A percentile compares a stretch with the other conserved stretches of the same genome.
Evolutionary conservation across 768 basidiomycete species (phyloP).

Genomic region (Naganishia antarctica): DNA sequence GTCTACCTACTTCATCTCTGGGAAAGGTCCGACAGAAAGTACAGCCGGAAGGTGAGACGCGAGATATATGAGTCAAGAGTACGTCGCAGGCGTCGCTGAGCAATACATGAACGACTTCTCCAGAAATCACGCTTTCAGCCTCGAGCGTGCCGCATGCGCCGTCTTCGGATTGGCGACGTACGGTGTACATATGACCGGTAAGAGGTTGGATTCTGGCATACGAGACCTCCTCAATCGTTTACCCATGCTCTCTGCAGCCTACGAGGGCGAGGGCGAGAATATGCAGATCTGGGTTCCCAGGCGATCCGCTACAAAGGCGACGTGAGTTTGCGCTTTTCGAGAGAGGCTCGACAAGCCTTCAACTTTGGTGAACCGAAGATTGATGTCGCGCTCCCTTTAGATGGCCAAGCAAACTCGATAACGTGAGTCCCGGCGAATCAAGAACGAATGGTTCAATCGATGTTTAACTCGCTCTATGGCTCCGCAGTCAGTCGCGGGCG

Average conservation of each 20-base stretch:
- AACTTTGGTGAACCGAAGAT: neutral
- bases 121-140: constrained; percentile 72
- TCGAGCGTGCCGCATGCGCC: constrained; percentile 84
- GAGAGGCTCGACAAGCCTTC: neutral
- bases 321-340: constrained; percentile 55
- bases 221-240: neutral
- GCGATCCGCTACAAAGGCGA: constrained; percentile 77
- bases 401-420: constrained; percentile 83
- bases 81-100: neutral
- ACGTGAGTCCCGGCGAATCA: no score
- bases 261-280: constrained; percentile 46
- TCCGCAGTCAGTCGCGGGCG: constrained; percentile 60
- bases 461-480: no score
- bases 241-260: constrained; percentile 32
- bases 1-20: constrained; percentile 57
- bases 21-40: neutral
- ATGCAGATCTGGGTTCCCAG: constrained; percentile 81
- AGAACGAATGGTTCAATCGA: no score
- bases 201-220: no score
- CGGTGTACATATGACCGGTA: constrained; percentile 78
- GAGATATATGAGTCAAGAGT: no score
- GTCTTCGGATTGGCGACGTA: constrained; percentile 86
- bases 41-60: neutral
- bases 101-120: no score
- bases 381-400: no score